phyloP scores from a whole-genome alignment of 257 asterid species.

The Knoxia roxburghii region DNA sequence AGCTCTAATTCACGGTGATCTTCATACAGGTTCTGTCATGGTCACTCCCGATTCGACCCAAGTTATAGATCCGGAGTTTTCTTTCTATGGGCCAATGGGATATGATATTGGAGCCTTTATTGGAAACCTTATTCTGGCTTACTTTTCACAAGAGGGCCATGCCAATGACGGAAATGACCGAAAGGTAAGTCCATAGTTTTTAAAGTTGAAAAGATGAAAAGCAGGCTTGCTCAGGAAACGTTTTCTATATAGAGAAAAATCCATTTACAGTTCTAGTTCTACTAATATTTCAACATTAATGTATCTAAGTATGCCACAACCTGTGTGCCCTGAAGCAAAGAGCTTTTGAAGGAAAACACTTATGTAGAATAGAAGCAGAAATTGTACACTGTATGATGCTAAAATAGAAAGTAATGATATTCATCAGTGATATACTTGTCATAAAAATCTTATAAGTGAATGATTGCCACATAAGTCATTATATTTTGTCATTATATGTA shows the following conservation, averaged over 20 bases:
- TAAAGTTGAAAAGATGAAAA: background rate
- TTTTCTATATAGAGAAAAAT: background rate
- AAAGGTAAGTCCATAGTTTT: conserved; percentile 31
- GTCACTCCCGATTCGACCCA: conserved; percentile 76
- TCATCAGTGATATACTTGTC: too few relatives aligned
- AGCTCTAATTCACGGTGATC: conserved; percentile 94
- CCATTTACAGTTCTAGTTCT: background rate
- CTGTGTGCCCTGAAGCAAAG: background rate
- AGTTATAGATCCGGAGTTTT: conserved; percentile 93
- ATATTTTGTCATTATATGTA: too few relatives aligned
- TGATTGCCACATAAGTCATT: too few relatives aligned
- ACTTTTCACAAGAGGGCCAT: conserved; percentile 95
- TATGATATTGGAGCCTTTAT: conserved; percentile 90
- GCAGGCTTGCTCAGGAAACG: background rate
- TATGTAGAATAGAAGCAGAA: background rate
- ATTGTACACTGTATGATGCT: background rate
- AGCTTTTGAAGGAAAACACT: background rate
- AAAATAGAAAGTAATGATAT: too few relatives aligned
- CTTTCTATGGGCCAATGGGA: conserved; percentile 94
- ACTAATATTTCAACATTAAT: background rate
- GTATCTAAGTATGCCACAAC: background rate
- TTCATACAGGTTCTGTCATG: conserved; percentile 95
- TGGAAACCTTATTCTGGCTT: conserved; percentile 83
- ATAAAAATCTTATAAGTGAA: too few relatives aligned
- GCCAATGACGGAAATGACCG: conserved; percentile 60